A percentile compares a stretch with the other conserved stretches of the same genome.
These are phyloP conservation scores for Cystobasidium tubakii DNA, from an alignment of 768 basidiomycete species.

Conservation along the genomic window DNA sequence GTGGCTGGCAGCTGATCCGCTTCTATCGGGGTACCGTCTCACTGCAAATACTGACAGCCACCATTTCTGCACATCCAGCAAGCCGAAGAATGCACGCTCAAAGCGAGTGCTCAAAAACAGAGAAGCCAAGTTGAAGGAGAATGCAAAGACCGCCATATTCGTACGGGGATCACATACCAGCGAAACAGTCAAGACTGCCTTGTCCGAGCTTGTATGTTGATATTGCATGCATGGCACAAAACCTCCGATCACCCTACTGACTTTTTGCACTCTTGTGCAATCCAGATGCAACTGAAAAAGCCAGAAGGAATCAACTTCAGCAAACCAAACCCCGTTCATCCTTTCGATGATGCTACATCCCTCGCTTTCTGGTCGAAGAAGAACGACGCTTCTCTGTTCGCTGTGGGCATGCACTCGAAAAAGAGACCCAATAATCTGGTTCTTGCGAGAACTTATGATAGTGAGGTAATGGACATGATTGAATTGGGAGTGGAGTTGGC, in stretches of 20 bases:
- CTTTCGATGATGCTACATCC: conserved; percentile 76
- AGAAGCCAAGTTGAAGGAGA: conserved; percentile 75
- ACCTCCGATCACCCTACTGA: conserved; percentile 1
- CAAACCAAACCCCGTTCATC: conserved; percentile 82
- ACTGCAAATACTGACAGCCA: conserved; percentile 10
- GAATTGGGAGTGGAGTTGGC: conserved; percentile 83
- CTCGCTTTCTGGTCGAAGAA: conserved; percentile 89
- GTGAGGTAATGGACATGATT: conserved; percentile 83
- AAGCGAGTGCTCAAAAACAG: conserved; percentile 82
- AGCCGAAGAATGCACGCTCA: conserved; percentile 91
- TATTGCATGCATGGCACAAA: background rate
- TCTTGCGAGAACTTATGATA: conserved; percentile 79
- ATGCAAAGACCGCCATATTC: conserved; percentile 78
- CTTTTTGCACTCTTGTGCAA: background rate
- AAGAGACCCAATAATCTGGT: conserved; percentile 84
- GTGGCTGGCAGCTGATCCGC: no score
- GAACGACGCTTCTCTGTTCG: conserved; percentile 87
- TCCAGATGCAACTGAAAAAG: conserved; percentile 85
- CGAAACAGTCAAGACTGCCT: conserved; percentile 67
- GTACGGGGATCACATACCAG: conserved; percentile 82
- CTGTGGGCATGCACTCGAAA: conserved; percentile 85
- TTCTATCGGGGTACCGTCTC: no score
- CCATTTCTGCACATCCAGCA: conserved; percentile 52
- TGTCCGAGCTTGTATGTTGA: conserved; percentile 76
- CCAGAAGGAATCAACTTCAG: conserved; percentile 86